A percentile compares a stretch with the other conserved stretches of the same genome.
Conservation (phyloP, 768 basidiomycete species). For the Cubamyces lactineus region DNA sequence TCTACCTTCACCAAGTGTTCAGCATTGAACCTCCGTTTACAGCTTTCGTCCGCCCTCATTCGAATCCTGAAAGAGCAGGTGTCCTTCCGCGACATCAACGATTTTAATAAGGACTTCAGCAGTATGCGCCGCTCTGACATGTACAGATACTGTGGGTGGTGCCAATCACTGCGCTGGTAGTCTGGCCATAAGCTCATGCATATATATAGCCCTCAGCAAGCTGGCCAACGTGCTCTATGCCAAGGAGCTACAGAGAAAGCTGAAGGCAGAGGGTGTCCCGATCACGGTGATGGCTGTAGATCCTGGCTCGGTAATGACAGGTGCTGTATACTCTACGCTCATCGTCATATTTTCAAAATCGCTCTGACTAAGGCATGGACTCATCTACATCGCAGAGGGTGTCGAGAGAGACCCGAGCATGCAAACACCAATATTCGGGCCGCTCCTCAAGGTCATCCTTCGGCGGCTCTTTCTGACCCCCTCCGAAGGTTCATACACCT, state of each 20-base stretch:
- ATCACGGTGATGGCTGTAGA: constrained; percentile 47
- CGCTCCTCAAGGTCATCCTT: constrained; percentile 24
- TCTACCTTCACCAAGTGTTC: not conserved
- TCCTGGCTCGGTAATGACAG: constrained; percentile 46
- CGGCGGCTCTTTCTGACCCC: constrained; percentile 35
- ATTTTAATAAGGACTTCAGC: constrained; percentile 32
- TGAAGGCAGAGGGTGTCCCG: constrained; percentile 41
- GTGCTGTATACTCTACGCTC: constrained; percentile 26
- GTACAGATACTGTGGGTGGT: constrained; percentile 26
- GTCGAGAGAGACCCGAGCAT: constrained; percentile 8
- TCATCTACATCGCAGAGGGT: constrained; percentile 19
- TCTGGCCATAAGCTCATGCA: not conserved
- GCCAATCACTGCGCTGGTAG: not conserved
- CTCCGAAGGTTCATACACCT: constrained; percentile 40
- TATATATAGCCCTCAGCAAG: constrained; percentile 49
- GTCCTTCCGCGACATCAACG: constrained; percentile 29
- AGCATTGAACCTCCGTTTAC: not conserved
- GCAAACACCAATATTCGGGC: constrained; percentile 1
- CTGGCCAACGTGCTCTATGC: constrained; percentile 54
- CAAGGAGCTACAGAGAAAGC: constrained; percentile 51
- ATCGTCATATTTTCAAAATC: not conserved
- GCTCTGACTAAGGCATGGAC: too few relatives aligned
- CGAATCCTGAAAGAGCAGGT: constrained; percentile 9
- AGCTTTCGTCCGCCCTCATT: constrained; percentile 26
- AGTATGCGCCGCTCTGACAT: constrained; percentile 16